These are phyloP conservation scores for Closterium sp. DNA, from an alignment of 139 green algal species.

Conservation along the genomic window DNA sequence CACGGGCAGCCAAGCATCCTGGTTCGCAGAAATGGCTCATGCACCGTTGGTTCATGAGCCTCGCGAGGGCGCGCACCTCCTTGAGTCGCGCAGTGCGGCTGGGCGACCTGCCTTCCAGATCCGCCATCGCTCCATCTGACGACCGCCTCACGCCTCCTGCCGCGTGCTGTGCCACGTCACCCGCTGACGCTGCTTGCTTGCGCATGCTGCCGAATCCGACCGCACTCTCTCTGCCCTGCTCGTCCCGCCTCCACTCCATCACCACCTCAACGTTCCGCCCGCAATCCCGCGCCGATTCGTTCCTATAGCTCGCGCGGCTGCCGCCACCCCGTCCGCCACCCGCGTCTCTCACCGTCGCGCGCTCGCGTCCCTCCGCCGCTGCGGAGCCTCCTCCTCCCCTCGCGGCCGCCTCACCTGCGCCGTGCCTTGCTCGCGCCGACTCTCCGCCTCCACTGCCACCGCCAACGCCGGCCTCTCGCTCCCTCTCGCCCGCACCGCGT, in stretches of 20 bases:
- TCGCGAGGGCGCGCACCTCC: not conserved
- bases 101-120: not conserved
- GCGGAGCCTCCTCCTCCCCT: not conserved
- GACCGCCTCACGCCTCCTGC: not conserved
- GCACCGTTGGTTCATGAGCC: not conserved
- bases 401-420: no score
- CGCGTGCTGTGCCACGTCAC: not conserved
- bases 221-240: not conserved
- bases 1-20: not conserved
- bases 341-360: not conserved
- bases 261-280: not conserved
- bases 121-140: not conserved
- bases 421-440: not conserved
- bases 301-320: not conserved
- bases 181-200: not conserved
- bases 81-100: not conserved
- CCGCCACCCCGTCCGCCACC: not conserved
- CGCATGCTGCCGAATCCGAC: not conserved
- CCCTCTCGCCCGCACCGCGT: not conserved
- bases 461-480: not conserved
- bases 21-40: not conserved
- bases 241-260: not conserved
- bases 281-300: not conserved
- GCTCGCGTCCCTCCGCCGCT: not conserved
- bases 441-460: not conserved